Evolutionary conservation across 2,329 filamentous ascomycete genomes (phyloP).

Genomic region (Trichoderma cornu-damae): DNA sequence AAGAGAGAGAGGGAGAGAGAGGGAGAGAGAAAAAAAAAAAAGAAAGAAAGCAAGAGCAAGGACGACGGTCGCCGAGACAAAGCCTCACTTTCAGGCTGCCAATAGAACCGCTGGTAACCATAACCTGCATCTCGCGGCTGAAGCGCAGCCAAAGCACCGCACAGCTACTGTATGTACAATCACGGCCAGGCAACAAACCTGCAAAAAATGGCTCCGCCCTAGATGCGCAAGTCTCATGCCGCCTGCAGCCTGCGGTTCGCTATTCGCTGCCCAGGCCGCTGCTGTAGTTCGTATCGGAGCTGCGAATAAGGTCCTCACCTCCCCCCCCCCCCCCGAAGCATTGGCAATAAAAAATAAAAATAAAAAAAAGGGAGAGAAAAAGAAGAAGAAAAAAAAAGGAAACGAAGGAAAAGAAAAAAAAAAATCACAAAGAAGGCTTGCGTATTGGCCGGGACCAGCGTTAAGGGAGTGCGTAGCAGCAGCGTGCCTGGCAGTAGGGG

Average conservation of each 20-base stretch:
- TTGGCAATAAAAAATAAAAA: not conserved
- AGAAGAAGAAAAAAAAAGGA: not conserved
- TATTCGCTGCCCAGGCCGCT: not conserved
- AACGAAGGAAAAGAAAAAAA: not conserved
- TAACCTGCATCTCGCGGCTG: not conserved
- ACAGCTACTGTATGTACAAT: not conserved
- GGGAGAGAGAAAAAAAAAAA: not conserved
- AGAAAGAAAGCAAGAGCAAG: not conserved
- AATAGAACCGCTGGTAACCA: not conserved
- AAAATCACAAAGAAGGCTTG: not conserved
- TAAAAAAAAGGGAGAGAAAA: too few relatives aligned
- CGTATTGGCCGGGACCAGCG: not conserved
- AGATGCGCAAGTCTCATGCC: constrained; percentile 11
- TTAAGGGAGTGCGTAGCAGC: not conserved
- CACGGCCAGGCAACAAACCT: too few relatives aligned
- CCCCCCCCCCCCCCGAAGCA: too few relatives aligned
- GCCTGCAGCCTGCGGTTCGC: not conserved
- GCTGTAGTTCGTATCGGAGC: constrained; percentile 4
- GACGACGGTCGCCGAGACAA: not conserved
- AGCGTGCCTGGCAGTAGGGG: too few relatives aligned
- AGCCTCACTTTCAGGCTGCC: not conserved
- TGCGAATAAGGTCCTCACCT: too few relatives aligned
- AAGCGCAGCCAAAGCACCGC: not conserved
- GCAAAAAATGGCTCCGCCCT: constrained; percentile 7
- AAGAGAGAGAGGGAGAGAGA: not conserved